These are phyloP conservation scores for Biscogniauxia mediterranea DNA, from an alignment of 2,329 filamentous ascomycete species.

Conservation along the genomic window DNA sequence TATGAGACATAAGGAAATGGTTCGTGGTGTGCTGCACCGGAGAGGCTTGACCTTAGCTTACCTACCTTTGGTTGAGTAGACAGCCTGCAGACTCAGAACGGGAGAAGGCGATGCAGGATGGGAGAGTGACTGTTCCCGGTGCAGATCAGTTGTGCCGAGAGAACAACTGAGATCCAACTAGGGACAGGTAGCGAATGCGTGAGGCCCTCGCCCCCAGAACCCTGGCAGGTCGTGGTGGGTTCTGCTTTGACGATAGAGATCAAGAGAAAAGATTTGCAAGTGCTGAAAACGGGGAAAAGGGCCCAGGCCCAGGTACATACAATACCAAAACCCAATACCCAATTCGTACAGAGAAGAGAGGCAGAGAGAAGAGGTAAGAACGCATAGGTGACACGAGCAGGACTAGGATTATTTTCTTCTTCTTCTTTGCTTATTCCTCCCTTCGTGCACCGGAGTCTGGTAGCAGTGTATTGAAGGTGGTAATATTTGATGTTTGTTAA, in stretches of 20 bases:
- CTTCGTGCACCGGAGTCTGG: background rate
- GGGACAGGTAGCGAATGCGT: background rate
- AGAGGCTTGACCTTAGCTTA: background rate
- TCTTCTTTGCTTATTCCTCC: background rate
- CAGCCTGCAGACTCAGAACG: background rate
- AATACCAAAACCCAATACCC: too few species aligned
- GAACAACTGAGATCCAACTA: background rate
- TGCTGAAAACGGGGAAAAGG: background rate
- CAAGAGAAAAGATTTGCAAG: background rate
- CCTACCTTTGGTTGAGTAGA: background rate
- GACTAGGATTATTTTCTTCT: background rate
- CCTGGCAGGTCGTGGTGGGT: background rate
- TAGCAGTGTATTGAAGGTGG: background rate
- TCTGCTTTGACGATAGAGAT: background rate
- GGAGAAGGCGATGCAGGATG: background rate
- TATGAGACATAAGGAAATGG: conserved; percentile 12
- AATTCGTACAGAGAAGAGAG: background rate
- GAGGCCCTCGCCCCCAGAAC: background rate
- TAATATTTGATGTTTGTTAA: background rate
- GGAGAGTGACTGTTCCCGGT: background rate
- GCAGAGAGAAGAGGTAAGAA: too few species aligned
- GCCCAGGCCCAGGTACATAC: background rate
- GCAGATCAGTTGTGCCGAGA: background rate
- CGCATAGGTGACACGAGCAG: background rate
- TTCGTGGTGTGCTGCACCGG: conserved; percentile 13